These are phyloP conservation scores for Phanerochaete carnosa DNA, from an alignment of 768 basidiomycete species.

Conservation along the genomic window DNA sequence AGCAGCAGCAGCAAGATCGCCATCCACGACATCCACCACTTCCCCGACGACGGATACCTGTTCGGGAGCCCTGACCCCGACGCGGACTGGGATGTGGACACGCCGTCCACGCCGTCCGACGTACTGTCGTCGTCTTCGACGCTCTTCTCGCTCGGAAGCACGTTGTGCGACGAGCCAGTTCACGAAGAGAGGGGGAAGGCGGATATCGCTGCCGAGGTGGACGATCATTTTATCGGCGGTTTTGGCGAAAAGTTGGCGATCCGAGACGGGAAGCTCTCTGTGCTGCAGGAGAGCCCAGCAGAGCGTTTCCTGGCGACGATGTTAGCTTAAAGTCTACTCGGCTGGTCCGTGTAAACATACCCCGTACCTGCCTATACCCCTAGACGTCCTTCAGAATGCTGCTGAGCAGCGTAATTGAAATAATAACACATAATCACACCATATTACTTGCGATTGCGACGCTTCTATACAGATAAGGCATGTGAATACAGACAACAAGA, in stretches of 20 bases:
- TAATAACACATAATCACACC: not conserved
- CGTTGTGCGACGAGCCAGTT: not conserved
- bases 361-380: not conserved
- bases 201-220: not conserved
- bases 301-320: not conserved
- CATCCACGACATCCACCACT: not conserved
- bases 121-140: not conserved
- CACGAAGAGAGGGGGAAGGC: not conserved
- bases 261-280: not conserved
- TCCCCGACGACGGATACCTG: constrained; percentile 4
- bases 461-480: no score
- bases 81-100: not conserved
- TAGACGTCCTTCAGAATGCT: not conserved
- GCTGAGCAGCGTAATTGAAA: not conserved
- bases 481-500: no score
- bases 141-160: not conserved
- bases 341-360: not conserved
- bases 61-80: constrained; percentile 8
- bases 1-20: not conserved
- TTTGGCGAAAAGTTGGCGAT: not conserved
- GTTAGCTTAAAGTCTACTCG: not conserved
- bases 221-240: not conserved
- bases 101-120: not conserved
- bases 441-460: not conserved
- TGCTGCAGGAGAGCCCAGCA: not conserved